Evolutionary conservation across 2,329 filamentous ascomycete species (phyloP), one percentile per base, ranked within the genome.

Genomic region (Alternaria ventricosa): DNA sequence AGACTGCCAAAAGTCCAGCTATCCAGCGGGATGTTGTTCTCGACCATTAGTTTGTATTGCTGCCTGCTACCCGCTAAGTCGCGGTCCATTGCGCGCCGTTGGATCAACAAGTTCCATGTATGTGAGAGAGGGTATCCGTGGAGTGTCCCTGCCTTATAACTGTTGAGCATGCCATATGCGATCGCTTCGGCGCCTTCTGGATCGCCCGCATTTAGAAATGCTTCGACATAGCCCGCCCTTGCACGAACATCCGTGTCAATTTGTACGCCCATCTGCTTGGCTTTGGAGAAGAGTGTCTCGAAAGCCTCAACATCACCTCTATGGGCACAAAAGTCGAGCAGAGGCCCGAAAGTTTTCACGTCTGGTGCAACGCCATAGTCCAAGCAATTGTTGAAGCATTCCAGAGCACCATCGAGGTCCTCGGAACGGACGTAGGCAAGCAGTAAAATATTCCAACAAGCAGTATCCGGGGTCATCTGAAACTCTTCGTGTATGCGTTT

Each of bases 31-130:
- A 91, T 79, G 0, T 82, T 78, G 44, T 82, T 77, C 5, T 81
- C 73, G 50, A 84, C 78, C 87, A 92, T 91, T 57, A 82, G 82
- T 28, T 80, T 78, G 67, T 89, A 87, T 4, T 88, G 77, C 57
- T 83, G 82, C 66, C 86, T 83, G 15, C 86, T 83, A n/a, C 82
- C 83, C 22, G 82, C 75, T 27, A 89, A 71, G 64, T 91, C 85
- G 59, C 90, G 87, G 7, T 87, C 85, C 59, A 87, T 82, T 7
- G 92, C 92, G 76, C 93, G 86, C 64, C 90, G 87, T 60, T 86
- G 84, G 5, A 97, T 82, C 30, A 97, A 81, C 57, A 88, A 85
- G 74, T 97, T 97, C 92, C 92, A 97, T 74, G 93, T 87, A 30
- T 85, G 82, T 3, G 89, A 89, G 22, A 86, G 82, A 2, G 85